These are phyloP conservation scores for Suillus hirtellus DNA, from an alignment of 768 basidiomycete genomes.

Conservation along the genomic window DNA sequence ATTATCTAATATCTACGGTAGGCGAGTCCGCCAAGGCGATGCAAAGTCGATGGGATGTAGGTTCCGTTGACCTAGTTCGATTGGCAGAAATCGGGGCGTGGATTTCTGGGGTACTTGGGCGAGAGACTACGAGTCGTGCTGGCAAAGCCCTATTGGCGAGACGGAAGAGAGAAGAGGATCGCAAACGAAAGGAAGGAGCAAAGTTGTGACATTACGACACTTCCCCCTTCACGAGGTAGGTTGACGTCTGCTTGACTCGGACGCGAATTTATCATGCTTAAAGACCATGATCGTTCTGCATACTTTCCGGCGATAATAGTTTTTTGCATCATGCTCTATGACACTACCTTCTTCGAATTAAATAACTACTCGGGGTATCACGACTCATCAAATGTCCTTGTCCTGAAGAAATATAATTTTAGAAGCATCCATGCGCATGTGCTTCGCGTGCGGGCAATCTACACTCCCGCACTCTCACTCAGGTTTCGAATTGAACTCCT, in stretches of 20 bases:
- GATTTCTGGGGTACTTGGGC: slow-evolving; percentile 69
- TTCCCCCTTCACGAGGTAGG: background rate
- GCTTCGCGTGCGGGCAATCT: background rate
- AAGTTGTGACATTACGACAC: background rate
- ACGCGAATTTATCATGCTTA: background rate
- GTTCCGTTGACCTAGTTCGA: slow-evolving; percentile 58
- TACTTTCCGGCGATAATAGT: background rate
- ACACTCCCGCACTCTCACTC: slow-evolving; percentile 20
- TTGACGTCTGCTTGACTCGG: background rate
- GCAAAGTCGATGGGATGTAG: slow-evolving; percentile 28
- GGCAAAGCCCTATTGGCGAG: slow-evolving; percentile 69
- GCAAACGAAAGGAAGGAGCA: background rate
- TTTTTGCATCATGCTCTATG: background rate
- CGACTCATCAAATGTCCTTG: background rate
- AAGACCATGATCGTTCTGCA: background rate
- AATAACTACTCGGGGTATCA: background rate
- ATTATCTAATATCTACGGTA: background rate
- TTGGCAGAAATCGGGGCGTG: slow-evolving; percentile 80
- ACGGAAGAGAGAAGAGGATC: slow-evolving; percentile 34
- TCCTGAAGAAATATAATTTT: background rate
- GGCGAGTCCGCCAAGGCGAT: background rate
- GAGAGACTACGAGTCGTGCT: slow-evolving; percentile 73
- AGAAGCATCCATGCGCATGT: background rate
- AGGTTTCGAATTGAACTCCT: slow-evolving; percentile 25
- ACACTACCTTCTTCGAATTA: background rate